Evolutionary conservation across 75 land plant genomes (phyloP).

Genomic region (Chamaecyparis obtusa): DNA sequence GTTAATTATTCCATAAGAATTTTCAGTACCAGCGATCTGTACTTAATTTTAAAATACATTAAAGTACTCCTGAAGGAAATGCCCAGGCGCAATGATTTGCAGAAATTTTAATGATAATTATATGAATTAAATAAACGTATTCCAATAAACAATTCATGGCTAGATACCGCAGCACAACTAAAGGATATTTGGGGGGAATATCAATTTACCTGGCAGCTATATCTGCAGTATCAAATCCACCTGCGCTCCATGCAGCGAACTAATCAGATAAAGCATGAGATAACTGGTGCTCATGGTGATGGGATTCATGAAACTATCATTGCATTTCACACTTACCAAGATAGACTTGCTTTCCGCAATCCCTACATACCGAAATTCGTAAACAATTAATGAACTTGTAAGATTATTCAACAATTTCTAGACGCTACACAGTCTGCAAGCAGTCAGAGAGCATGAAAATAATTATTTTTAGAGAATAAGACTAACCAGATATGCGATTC

Average conservation of each 20-base stretch:
- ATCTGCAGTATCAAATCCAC: slow-evolving; percentile 40
- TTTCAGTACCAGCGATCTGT: neutral
- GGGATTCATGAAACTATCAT: neutral
- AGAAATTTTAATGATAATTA: no score
- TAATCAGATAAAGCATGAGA: neutral
- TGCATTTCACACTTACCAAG: slow-evolving; percentile 41
- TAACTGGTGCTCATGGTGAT: neutral
- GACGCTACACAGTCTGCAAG: neutral
- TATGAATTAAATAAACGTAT: no score
- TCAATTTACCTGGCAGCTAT: slow-evolving; percentile 29
- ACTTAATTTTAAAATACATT: no score
- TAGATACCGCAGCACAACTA: no score
- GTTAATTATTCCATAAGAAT: no score
- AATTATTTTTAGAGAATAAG: slow-evolving; percentile 1
- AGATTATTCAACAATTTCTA: neutral
- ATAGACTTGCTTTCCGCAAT: slow-evolving; percentile 76
- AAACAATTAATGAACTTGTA: neutral
- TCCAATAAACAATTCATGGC: neutral
- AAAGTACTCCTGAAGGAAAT: no score
- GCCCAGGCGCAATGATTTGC: no score
- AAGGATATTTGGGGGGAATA: no score
- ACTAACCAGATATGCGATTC: slow-evolving; percentile 70
- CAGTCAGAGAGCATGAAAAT: neutral
- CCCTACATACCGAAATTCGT: slow-evolving; percentile 32
- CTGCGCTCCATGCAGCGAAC: neutral